These are phyloP conservation scores for Oemleria cerasiformis DNA, from an alignment of 306 rosid species.

Conservation along the genomic window DNA sequence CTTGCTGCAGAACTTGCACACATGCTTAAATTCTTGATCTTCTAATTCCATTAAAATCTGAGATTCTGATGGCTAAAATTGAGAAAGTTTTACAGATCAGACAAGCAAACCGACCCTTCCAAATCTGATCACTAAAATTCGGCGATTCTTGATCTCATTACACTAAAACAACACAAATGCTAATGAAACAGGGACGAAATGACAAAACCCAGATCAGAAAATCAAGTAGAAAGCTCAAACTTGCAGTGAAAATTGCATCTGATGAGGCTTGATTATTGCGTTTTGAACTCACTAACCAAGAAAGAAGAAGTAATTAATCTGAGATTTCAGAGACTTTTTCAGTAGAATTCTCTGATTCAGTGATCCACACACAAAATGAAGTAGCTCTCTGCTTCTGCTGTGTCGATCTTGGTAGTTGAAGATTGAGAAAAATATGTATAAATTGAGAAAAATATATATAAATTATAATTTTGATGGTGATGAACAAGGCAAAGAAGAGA, in stretches of 20 bases:
- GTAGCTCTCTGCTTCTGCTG: slow-evolving; percentile 2
- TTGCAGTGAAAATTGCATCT: slow-evolving; percentile 23
- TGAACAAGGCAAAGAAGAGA: slow-evolving; percentile 37
- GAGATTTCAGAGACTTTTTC: slow-evolving; percentile 17
- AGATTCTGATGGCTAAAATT: background rate
- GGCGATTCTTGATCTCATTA: slow-evolving; percentile 37
- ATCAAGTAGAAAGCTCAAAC: slow-evolving; percentile 35
- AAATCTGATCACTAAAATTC: slow-evolving; percentile 36
- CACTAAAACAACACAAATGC: slow-evolving; percentile 24
- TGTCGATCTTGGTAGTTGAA: slow-evolving; percentile 39
- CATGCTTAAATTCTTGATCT: slow-evolving; percentile 48
- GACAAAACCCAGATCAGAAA: slow-evolving; percentile 46
- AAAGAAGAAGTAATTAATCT: slow-evolving; percentile 22
- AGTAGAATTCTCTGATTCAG: no score
- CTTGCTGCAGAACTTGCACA: slow-evolving; percentile 81
- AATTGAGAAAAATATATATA: no score
- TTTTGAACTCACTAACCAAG: slow-evolving; percentile 22
- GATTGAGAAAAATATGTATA: slow-evolving; percentile 20
- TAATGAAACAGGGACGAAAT: slow-evolving; percentile 31
- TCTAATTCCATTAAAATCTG: background rate
- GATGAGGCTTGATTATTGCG: slow-evolving; percentile 17
- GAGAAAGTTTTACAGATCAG: slow-evolving; percentile 16
- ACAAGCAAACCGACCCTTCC: slow-evolving; percentile 20
- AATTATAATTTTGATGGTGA: slow-evolving; percentile 31
- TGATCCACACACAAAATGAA: no score